Conservation (phyloP, 306 rosid genomes). For the Quercus cerris region DNA sequence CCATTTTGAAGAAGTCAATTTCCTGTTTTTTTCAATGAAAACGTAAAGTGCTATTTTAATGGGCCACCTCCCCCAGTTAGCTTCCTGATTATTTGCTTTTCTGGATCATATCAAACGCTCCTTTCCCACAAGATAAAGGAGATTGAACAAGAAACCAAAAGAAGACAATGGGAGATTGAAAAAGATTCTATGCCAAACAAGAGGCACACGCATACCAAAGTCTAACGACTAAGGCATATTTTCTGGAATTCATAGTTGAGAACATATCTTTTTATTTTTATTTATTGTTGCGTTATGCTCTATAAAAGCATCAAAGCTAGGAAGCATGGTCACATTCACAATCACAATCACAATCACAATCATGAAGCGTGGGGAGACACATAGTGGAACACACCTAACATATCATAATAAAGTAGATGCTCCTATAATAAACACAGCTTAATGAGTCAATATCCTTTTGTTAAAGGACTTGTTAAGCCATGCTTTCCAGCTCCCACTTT, state of each 20-base stretch:
- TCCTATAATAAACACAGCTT: not conserved
- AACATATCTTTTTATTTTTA: not conserved
- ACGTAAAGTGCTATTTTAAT: not conserved
- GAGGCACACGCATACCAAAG: not conserved
- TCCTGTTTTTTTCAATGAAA: not conserved
- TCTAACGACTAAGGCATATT: not conserved
- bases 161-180: not conserved
- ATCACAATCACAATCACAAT: not conserved
- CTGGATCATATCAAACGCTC: not conserved
- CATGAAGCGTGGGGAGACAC: not conserved
- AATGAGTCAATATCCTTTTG: not conserved
- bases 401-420: not conserved
- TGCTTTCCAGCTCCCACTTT: conserved; percentile 28
- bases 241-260: not conserved
- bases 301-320: too few species aligned
- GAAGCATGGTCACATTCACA: not conserved
- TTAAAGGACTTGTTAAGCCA: conserved; percentile 26
- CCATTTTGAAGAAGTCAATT: not conserved
- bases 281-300: too few species aligned
- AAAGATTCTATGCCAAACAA: not conserved
- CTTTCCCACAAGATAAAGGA: not conserved
- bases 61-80: not conserved
- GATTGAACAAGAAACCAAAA: not conserved
- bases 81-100: not conserved
- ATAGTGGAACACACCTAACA: not conserved